Evolutionary conservation across 2,329 filamentous ascomycete genomes (phyloP), one percentile per base, ranked within the genome.

Genomic region (Aureobasidium sp.): DNA sequence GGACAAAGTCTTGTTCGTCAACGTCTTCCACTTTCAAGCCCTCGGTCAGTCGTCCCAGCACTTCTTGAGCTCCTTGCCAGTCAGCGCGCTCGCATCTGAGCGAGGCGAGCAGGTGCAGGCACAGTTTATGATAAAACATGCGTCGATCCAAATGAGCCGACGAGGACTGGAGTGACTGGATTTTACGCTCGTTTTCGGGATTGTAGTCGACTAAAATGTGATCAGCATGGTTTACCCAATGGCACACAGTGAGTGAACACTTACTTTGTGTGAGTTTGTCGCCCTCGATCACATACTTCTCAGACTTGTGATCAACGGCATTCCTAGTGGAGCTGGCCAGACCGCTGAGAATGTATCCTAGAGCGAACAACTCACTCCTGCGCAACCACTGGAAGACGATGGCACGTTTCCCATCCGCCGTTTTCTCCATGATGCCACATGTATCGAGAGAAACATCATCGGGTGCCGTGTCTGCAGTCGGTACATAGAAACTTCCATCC

Each of bases 91-190:
- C 86, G 49, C 87, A 89, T 1, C 85, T 81, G 61, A 88, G 80
- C 56, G 94, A 82, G 3, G 86, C 85, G 29, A 87, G 82, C 19
- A 92, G 80, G n/a, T 91, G 79, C 56, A 87, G 82, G 39, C 91
- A 78, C 65, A 90, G 88, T 70, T 84, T 86, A 63, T 85, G 82
- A 8, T 90, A 78, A 58, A 85, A 80, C 61, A 77, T 79, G 56
- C 86, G 82, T 86, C 87, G 91, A 64, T 82, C 79, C 11, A 82
- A 79, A 50, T 85, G 63, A 33, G 48, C 58, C 9, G 64, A 62
- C 79, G 64, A 79, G 74, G 66, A 59, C 2, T 65, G 60, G 19
- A 72, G 49, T 31, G 71, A 70, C 39, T 69, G 65, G 1, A 58
- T 50, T 12, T 47, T 53, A 29, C 40, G 49, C 24, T 61, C 60